A percentile compares a stretch with the other conserved stretches of the same genome.
phyloP scores from a whole-genome alignment of 257 asterid species.

The Solanum habrochaites region DNA sequence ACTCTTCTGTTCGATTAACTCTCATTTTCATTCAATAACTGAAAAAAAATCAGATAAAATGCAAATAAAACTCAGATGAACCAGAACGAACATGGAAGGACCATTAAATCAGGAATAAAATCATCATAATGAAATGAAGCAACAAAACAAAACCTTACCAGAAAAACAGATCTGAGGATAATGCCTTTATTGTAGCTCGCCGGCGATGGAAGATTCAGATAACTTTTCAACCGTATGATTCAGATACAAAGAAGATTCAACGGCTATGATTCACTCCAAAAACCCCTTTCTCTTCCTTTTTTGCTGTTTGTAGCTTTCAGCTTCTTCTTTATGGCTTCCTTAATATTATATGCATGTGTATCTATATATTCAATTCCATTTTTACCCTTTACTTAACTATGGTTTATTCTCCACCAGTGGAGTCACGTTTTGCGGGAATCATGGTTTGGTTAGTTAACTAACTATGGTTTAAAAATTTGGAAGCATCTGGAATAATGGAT shows the following conservation, averaged over 20 bases:
- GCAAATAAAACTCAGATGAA: not conserved
- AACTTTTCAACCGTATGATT: not conserved
- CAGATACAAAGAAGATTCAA: conserved; percentile 5
- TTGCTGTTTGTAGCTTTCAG: not conserved
- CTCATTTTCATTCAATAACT: not conserved
- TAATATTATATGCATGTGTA: not conserved
- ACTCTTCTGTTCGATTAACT: not conserved
- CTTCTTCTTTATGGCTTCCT: not conserved
- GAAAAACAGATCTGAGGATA: conserved; percentile 53
- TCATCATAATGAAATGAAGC: not conserved
- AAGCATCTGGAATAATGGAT: conserved; percentile 35
- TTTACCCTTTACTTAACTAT: not conserved
- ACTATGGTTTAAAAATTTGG: not conserved
- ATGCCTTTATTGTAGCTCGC: not conserved
- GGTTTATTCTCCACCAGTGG: not conserved
- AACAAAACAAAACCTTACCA: conserved; percentile 35
- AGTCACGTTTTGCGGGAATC: not conserved
- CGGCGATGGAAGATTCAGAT: not conserved
- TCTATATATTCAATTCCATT: not conserved
- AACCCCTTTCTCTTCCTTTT: conserved; percentile 6
- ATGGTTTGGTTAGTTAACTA: not conserved
- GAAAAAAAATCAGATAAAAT: not conserved
- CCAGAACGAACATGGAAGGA: not conserved
- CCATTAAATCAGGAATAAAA: not conserved
- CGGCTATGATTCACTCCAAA: conserved; percentile 15